Conservation (phyloP, 352 stramenopile genomes). For the Phytopythium aichiense region DNA sequence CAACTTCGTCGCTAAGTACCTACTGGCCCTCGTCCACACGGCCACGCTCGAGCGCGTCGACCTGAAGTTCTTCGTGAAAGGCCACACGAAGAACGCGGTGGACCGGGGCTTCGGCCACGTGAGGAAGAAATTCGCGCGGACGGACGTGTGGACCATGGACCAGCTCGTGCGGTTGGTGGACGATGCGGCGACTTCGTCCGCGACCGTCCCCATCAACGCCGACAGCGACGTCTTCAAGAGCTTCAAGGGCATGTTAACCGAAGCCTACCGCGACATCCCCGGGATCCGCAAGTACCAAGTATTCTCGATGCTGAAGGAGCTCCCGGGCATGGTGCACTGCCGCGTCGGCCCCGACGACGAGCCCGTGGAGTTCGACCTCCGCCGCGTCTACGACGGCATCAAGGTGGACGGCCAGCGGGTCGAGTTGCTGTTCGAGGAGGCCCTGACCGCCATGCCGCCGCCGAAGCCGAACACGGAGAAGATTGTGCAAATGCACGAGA, state of each 20-base stretch:
- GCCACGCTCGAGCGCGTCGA: background rate
- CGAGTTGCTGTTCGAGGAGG: no score
- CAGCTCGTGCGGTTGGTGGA: conserved; percentile 9
- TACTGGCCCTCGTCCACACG: conserved; percentile 6
- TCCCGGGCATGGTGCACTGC: conserved; percentile 5
- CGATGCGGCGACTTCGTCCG: background rate
- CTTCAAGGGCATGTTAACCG: conserved; percentile 7
- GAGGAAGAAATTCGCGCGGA: conserved; percentile 5
- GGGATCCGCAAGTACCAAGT: conserved; percentile 10
- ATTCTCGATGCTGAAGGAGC: conserved; percentile 8
- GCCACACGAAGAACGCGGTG: conserved; percentile 13
- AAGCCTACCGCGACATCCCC: conserved; percentile 9
- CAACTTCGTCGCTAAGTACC: conserved; percentile 10
- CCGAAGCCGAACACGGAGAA: conserved; percentile 14
- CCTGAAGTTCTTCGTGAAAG: conserved; percentile 20
- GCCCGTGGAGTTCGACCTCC: background rate
- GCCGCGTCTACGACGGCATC: conserved; percentile 6
- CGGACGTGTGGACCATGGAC: conserved; percentile 11
- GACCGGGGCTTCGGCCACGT: conserved; percentile 17
- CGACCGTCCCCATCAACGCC: conserved; percentile 2
- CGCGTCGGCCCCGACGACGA: background rate
- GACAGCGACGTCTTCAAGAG: conserved; percentile 1
- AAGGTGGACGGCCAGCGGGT: background rate
- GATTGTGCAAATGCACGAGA: conserved; percentile 3
- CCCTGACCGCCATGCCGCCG: background rate